Percentiles rank a stretch among this genome's conserved stretches.
Conservation (phyloP, 305 asterid genomes). For the Rubia peregrina region DNA sequence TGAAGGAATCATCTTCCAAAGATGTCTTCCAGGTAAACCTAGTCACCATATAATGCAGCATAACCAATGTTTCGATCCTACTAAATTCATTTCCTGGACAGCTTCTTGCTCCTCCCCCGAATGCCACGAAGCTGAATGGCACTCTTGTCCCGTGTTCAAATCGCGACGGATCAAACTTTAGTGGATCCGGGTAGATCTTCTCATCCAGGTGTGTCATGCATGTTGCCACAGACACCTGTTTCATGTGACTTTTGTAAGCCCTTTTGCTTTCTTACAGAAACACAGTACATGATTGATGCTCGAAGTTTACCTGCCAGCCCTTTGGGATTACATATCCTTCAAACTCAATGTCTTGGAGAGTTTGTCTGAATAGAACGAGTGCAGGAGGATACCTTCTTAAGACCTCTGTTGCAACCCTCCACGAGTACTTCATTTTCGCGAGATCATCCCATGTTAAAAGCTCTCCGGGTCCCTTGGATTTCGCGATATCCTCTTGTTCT, state of each 20-base stretch:
- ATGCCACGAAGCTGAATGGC: slow-evolving; percentile 27
- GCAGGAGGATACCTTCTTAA: slow-evolving; percentile 23
- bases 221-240: neutral
- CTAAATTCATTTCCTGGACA: slow-evolving; percentile 30
- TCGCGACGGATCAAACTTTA: slow-evolving; percentile 22
- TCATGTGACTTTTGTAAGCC: too few species aligned
- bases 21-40: slow-evolving; percentile 5
- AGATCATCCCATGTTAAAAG: slow-evolving; percentile 26
- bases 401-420: slow-evolving; percentile 29
- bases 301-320: slow-evolving; percentile 7
- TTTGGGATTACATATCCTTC: slow-evolving; percentile 14
- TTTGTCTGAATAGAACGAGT: slow-evolving; percentile 12
- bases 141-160: slow-evolving; percentile 20
- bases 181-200: slow-evolving; percentile 13
- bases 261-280: too few species aligned
- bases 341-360: slow-evolving; percentile 19
- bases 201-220: neutral
- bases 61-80: slow-evolving; percentile 23
- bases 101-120: slow-evolving; percentile 33
- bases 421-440: slow-evolving; percentile 28
- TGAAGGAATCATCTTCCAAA: too few species aligned
- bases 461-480: slow-evolving; percentile 11
- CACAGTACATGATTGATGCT: too few species aligned
- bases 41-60: slow-evolving; percentile 24
- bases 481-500: slow-evolving; percentile 12